These are phyloP conservation scores for Phanerodontia chrysosporium DNA, from an alignment of 768 basidiomycete species.

Conservation along the genomic window DNA sequence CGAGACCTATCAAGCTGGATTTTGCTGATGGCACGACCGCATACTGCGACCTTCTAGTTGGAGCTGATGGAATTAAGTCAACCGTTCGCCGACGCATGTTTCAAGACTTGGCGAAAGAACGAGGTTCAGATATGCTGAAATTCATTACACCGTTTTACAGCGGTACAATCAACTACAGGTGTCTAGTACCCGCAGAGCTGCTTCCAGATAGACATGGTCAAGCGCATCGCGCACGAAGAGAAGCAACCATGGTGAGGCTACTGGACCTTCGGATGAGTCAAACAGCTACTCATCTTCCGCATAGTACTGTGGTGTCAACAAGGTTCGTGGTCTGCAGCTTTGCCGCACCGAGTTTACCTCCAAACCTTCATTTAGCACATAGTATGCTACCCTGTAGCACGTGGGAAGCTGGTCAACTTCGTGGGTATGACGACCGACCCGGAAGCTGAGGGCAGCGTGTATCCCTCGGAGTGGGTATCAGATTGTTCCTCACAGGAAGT, in stretches of 20 bases:
- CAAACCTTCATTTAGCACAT: conserved; percentile 31
- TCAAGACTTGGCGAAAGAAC: conserved; percentile 15
- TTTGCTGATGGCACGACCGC: conserved; percentile 25
- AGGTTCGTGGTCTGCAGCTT: conserved; percentile 24
- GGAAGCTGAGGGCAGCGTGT: conserved; percentile 26
- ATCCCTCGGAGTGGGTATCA: conserved; percentile 23
- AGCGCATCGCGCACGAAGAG: conserved; percentile 29
- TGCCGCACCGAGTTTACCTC: neutral
- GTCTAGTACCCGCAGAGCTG: conserved; percentile 37
- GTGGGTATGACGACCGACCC: conserved; percentile 39
- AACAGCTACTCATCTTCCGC: neutral
- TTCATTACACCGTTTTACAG: conserved; percentile 42
- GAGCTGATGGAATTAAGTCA: conserved; percentile 31
- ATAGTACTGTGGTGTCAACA: conserved; percentile 46
- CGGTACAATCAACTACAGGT: conserved; percentile 42
- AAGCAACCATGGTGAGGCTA: conserved; percentile 41
- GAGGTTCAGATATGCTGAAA: conserved; percentile 24
- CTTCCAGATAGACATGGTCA: conserved; percentile 22
- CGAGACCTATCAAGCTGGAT: conserved; percentile 10
- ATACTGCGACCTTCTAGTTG: conserved; percentile 28
- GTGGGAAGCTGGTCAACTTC: conserved; percentile 40
- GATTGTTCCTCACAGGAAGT: conserved; percentile 22
- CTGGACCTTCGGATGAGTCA: neutral
- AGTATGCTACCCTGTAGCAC: conserved; percentile 44
- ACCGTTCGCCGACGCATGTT: conserved; percentile 30